These are phyloP conservation scores for Arthrobotrys musiformis DNA, from an alignment of 2,329 filamentous ascomycete species.

Conservation along the genomic window DNA sequence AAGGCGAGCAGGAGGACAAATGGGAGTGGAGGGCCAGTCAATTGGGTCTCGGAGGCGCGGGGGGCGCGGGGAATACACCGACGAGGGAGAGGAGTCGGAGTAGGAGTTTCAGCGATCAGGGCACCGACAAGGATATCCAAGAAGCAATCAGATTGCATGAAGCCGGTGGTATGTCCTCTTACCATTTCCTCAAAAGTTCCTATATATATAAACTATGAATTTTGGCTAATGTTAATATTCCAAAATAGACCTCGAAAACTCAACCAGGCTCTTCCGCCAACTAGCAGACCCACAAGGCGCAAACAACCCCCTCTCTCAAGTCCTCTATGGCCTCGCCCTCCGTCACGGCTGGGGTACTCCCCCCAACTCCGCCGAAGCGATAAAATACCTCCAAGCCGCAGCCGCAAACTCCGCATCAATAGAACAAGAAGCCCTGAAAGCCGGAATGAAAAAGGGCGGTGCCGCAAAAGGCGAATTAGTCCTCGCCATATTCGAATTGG, in stretches of 20 bases:
- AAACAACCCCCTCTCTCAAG: slow-evolving; percentile 94
- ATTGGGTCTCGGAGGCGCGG: slow-evolving; percentile 17
- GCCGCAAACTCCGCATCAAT: slow-evolving; percentile 89
- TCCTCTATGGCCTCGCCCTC: slow-evolving; percentile 91
- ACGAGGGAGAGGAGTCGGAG: slow-evolving; percentile 34
- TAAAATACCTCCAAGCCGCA: slow-evolving; percentile 86
- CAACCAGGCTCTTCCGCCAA: slow-evolving; percentile 84
- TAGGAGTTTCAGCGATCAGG: slow-evolving; percentile 58
- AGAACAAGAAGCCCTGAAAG: slow-evolving; percentile 83
- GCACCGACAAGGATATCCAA: slow-evolving; percentile 74
- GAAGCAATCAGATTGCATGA: slow-evolving; percentile 96
- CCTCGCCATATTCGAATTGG: slow-evolving; percentile 93
- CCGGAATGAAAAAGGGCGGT: slow-evolving; percentile 91
- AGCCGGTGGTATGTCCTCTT: slow-evolving; percentile 68
- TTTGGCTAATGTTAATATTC: not conserved
- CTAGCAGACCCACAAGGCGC: slow-evolving; percentile 84
- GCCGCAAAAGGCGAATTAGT: slow-evolving; percentile 95
- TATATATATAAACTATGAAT: no score
- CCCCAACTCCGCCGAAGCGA: slow-evolving; percentile 76
- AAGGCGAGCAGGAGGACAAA: slow-evolving; percentile 49
- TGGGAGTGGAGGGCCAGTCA: slow-evolving; percentile 55
- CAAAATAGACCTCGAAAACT: slow-evolving; percentile 73
- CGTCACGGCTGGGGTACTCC: slow-evolving; percentile 92
- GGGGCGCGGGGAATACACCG: not conserved
- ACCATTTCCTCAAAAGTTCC: slow-evolving; percentile 21